Evolutionary conservation across 805 yeast genomes (phyloP).

Genomic region (Ascoidea asiatica): DNA sequence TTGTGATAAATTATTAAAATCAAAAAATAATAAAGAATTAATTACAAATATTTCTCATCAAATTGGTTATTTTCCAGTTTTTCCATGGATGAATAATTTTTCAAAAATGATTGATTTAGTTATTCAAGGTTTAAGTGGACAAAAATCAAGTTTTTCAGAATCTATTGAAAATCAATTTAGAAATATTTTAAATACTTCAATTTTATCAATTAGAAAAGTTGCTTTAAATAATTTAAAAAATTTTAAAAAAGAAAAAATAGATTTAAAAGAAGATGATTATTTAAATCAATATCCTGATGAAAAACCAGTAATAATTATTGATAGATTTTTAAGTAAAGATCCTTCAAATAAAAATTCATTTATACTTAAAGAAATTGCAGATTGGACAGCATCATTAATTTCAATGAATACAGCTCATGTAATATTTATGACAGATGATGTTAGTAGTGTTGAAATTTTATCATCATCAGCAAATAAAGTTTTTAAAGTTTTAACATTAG

Average conservation of each 20-base stretch:
- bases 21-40: constrained; percentile 61
- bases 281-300: constrained; percentile 74
- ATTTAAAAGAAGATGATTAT: constrained; percentile 58
- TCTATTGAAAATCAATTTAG: constrained; percentile 70
- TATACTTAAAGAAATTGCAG: constrained; percentile 62
- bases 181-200: constrained; percentile 60
- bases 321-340: constrained; percentile 49
- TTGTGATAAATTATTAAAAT: constrained; percentile 62
- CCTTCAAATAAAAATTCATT: constrained; percentile 51
- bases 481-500: constrained; percentile 56
- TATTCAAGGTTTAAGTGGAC: constrained; percentile 86
- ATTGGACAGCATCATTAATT: constrained; percentile 76
- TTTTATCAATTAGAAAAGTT: constrained; percentile 61
- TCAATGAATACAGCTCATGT: constrained; percentile 82
- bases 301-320: constrained; percentile 77
- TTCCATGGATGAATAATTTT: constrained; percentile 80
- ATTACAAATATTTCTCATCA: constrained; percentile 57
- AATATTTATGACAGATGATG: constrained; percentile 73
- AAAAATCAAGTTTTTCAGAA: constrained; percentile 81
- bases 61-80: constrained; percentile 85
- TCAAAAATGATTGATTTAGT: constrained; percentile 73
- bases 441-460: constrained; percentile 57
- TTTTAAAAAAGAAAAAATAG: constrained; percentile 5
- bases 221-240: constrained; percentile 25
- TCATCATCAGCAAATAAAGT: constrained; percentile 77